Base-by-base conservation (phyloP, 768 basidiomycete species). In the Collybia sp. region DNA sequence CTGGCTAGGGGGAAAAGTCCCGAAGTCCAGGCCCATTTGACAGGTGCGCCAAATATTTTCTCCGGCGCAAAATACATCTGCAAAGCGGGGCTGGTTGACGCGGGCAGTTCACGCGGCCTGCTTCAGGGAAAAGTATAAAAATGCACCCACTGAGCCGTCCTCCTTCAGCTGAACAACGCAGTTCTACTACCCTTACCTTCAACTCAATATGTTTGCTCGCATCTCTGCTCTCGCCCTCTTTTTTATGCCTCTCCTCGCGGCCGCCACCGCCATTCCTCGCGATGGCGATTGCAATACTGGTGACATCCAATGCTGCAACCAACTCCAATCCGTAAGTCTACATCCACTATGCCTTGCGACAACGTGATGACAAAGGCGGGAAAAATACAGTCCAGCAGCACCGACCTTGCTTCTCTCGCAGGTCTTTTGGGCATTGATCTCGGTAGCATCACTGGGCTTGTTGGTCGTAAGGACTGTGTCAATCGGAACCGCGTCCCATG, bases 221-320 rank as follows among this genome's bases (percentile, higher is more conserved):
- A 13, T 41, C 18, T 31, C 40, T 31, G 38, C 43, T 46, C 40
- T 41, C 48, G 48, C 50, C 39, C 45, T 51, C 43, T 50, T 51
- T 40, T 49, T 47, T 47, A 32, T 53, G 39, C 57, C 53, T 43
- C 30, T 54, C 53, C 47, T 56, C 53, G 57, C 53, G 19, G 53
- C 55, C 38, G 55, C 53, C 47, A 50, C 46, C 17, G 20, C 32
- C 12, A 30, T 32, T 43, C 25, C 20, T 25, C 42, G 41, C 46
- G 47, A 50, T 12, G 46, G 50, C 3, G 25, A 48, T 41, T 56
- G 57, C 39, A 50, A 58, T 48, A 56, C 53, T 34, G 57, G 54
- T 2, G 18, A 38, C 17, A 45, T 53, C 17, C 20, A 35, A 40
- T 58, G 54, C 57, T 58, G 57, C 51, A 54, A 54, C 47, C 30